Conservation (phyloP, 306 rosid genomes). For the Dryas octopetala region DNA sequence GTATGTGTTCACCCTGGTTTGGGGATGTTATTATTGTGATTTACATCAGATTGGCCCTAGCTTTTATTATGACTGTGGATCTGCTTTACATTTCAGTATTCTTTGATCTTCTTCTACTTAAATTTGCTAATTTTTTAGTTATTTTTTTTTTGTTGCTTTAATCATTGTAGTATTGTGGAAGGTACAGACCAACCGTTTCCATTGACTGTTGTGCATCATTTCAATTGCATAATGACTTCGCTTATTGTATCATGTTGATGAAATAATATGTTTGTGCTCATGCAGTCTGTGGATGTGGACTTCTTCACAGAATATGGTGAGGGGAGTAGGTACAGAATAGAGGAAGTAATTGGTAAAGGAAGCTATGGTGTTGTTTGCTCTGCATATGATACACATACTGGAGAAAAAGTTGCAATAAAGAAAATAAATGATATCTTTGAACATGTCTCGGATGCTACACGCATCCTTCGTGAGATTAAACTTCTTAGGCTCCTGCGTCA, state of each 20-base stretch:
- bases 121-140: neutral
- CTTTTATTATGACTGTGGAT: neutral
- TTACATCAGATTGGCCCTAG: neutral
- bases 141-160: neutral
- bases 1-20: neutral
- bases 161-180: neutral
- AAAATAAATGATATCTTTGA: slow-evolving; percentile 98
- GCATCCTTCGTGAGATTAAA: slow-evolving; percentile 98
- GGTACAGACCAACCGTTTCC: neutral
- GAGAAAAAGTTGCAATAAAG: slow-evolving; percentile 96
- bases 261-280: slow-evolving; percentile 28
- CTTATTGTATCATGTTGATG: slow-evolving; percentile 20
- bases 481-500: slow-evolving; percentile 94
- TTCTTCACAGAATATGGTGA: slow-evolving; percentile 99
- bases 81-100: slow-evolving; percentile 1
- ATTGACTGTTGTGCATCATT: slow-evolving; percentile 2
- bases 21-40: slow-evolving; percentile 5
- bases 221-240: slow-evolving; percentile 3
- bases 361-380: slow-evolving; percentile 99
- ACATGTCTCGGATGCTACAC: slow-evolving; percentile 97
- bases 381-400: slow-evolving; percentile 85
- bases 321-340: slow-evolving; percentile 94
- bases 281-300: slow-evolving; percentile 92
- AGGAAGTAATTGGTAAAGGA: slow-evolving; percentile 99
- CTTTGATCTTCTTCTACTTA: neutral